Base-by-base conservation (phyloP, 2,329 filamentous ascomycete species). In the Epichloe scottii region DNA sequence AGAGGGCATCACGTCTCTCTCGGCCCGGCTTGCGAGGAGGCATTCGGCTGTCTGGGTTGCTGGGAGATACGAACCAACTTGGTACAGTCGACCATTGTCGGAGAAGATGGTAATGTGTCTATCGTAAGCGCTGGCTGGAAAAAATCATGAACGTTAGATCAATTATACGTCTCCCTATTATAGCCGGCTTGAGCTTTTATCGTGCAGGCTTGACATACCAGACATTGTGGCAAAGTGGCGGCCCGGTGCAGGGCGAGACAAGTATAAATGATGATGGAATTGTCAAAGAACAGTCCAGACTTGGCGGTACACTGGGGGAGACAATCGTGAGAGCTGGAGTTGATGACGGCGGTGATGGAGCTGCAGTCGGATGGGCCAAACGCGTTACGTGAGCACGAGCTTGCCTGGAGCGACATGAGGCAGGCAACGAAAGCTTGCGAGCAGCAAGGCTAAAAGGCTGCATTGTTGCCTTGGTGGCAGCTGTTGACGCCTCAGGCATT, bases 91-190 rank as follows among this genome's bases (percentile, higher is more conserved):
- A 66, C 93, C 93, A 74, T 96, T 90, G 71, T 98, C 93, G 56
- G 93, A 96, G 77, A 98, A 98, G 78, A 98, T 97, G 68, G 93
- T 98, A 66, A 98, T 98, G 74, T 98, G 93, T 77, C 93, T 83
- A 74, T 98, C 93, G 74, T 94, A 97, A 66, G 89, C 90, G 72
- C 87, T 85, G 73, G 66, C 66, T 69, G 26, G 51, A 23, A 51
- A 48, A 52, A 53, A 46, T 51, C 53, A 59, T 17, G 8, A 23
- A 50, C 46, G 59, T 67, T 62, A 68, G 63, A 10, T 34, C 46
- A 39, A 38, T 14, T 15, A 21, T 26, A 12, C 37, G 30, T 14
- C 23, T 46, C 43, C 17, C 14, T n/a, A 12, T 38, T 4, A 14
- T 33, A 42, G 41, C 12, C 45, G 34, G 26, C 21, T 26, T 17